Conservation (phyloP, 2,329 filamentous ascomycete genomes). For the Cryphonectria naterciae region DNA sequence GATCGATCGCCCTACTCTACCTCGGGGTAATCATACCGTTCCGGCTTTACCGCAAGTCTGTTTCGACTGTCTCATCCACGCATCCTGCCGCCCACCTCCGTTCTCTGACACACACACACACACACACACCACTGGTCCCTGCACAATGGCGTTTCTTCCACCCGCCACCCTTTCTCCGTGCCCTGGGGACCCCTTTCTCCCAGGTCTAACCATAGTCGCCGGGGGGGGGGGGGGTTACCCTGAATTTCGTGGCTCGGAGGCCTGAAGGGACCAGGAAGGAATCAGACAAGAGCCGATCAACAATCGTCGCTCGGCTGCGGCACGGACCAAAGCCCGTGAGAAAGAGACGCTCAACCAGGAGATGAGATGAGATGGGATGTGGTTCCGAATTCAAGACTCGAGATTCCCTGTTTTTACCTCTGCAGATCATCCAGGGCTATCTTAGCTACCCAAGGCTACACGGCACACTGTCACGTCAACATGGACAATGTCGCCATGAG, state of each 20-base stretch:
- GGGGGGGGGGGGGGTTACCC: background rate
- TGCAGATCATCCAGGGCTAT: background rate
- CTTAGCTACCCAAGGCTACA: background rate
- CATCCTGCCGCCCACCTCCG: slow-evolving; percentile 7
- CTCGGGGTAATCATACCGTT: slow-evolving; percentile 9
- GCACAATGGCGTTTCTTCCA: background rate
- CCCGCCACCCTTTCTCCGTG: background rate
- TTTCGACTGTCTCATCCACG: slow-evolving; percentile 20
- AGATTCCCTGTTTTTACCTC: background rate
- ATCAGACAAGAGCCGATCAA: background rate
- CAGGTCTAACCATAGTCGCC: background rate
- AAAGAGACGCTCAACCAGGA: background rate
- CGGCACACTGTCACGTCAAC: background rate
- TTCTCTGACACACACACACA: background rate
- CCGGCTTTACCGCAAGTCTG: slow-evolving; percentile 15
- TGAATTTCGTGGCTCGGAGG: background rate
- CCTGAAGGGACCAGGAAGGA: background rate
- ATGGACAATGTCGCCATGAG: background rate
- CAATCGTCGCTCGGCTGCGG: slow-evolving; percentile 5
- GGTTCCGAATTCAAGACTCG: slow-evolving; percentile 13
- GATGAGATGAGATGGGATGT: slow-evolving; percentile 11
- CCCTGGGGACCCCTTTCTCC: background rate
- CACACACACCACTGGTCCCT: background rate
- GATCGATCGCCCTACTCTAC: background rate
- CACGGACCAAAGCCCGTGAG: slow-evolving; percentile 7